Percentiles rank a stretch among this genome's conserved stretches.
These are phyloP conservation scores for Brassica rapa DNA, from an alignment of 345 rosid genomes.

Conservation along the genomic window DNA sequence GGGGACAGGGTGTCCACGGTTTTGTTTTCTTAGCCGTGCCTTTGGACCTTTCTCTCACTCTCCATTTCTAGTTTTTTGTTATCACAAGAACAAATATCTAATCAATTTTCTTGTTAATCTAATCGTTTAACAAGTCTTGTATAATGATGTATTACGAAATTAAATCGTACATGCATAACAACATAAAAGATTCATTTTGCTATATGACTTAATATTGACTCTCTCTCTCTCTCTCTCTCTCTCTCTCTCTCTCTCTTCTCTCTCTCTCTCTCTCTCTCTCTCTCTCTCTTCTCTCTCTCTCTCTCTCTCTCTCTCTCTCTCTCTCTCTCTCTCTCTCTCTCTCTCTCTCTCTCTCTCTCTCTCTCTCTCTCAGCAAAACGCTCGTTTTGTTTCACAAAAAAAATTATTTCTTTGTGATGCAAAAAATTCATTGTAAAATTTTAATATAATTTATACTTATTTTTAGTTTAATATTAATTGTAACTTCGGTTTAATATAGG, in stretches of 20 bases:
- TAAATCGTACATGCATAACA: not conserved
- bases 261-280: too few relatives aligned
- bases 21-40: constrained; percentile 53
- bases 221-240: not conserved
- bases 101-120: not conserved
- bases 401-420: too few relatives aligned
- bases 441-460: too few relatives aligned
- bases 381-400: too few relatives aligned
- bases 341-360: not conserved
- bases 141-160: not conserved
- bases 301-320: too few relatives aligned
- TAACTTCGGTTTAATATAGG: too few relatives aligned
- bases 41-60: constrained; percentile 53
- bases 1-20: constrained; percentile 55
- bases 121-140: not conserved
- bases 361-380: too few relatives aligned
- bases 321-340: too few relatives aligned
- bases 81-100: not conserved
- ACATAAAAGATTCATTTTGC: not conserved
- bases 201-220: not conserved
- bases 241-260: too few relatives aligned
- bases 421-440: too few relatives aligned
- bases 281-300: too few relatives aligned
- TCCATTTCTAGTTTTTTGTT: not conserved
- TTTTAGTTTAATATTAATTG: too few relatives aligned